Conservation (phyloP, 2,329 filamentous ascomycete species). For the Trichoderma sp. region DNA sequence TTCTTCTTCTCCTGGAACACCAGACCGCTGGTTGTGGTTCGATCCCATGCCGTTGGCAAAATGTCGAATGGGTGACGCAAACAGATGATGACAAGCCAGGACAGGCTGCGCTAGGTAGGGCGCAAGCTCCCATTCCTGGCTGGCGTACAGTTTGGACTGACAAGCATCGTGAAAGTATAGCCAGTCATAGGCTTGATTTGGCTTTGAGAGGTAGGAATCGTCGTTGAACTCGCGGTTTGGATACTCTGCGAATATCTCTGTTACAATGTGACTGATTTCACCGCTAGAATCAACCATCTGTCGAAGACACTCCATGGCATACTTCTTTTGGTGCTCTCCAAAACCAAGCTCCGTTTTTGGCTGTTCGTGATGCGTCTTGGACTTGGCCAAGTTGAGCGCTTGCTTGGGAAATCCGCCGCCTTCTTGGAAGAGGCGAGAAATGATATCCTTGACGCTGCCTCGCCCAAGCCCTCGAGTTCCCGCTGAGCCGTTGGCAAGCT, state of each 20-base stretch:
- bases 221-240: constrained; percentile 89
- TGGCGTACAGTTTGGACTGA: constrained; percentile 74
- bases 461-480: constrained; percentile 71
- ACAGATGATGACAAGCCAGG: constrained; percentile 88
- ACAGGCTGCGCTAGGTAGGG: constrained; percentile 86
- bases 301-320: constrained; percentile 68
- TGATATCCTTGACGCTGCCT: constrained; percentile 72
- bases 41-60: constrained; percentile 37
- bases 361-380: constrained; percentile 53
- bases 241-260: constrained; percentile 83
- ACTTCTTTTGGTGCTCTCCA: constrained; percentile 70
- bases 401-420: constrained; percentile 74
- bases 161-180: constrained; percentile 88
- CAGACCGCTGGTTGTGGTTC: background rate
- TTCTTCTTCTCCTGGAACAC: constrained; percentile 45
- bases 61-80: constrained; percentile 69
- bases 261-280: constrained; percentile 75
- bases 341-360: constrained; percentile 66
- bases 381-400: constrained; percentile 40
- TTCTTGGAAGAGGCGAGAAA: constrained; percentile 75
- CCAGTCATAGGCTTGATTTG: constrained; percentile 88
- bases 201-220: constrained; percentile 87
- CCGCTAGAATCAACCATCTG: constrained; percentile 80
- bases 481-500: constrained; percentile 69
- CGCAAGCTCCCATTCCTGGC: constrained; percentile 89